A percentile compares a stretch with the other conserved stretches of the same genome.
Evolutionary conservation across 148 eudicot genomes (phyloP).

Genomic region (Cornus controversa): DNA sequence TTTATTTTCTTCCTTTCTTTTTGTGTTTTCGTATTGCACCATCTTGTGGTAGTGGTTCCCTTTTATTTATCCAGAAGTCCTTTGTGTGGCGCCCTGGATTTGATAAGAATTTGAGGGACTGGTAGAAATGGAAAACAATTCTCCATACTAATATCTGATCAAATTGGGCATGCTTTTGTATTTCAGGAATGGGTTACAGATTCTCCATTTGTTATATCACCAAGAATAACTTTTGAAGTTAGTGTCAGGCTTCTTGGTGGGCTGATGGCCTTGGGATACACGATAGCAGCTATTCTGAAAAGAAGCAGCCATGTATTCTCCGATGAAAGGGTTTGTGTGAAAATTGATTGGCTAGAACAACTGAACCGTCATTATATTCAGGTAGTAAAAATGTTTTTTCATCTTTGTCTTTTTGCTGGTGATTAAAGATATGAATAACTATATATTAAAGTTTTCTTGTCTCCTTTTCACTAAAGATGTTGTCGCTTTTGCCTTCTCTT

Average conservation of each 20-base stretch:
- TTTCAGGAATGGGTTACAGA: constrained; percentile 95
- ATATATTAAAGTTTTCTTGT: not conserved
- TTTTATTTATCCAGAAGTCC: not conserved
- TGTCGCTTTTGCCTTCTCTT: constrained; percentile 1
- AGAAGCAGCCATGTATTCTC: constrained; percentile 83
- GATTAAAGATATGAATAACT: too few species aligned
- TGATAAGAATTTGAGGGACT: not conserved
- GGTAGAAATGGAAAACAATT: not conserved
- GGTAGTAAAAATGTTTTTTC: constrained; percentile 39
- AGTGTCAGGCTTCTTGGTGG: constrained; percentile 98
- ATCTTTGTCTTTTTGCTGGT: not conserved
- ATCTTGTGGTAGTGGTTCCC: not conserved
- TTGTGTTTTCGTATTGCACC: not conserved
- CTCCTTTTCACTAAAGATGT: not conserved
- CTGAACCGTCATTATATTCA: constrained; percentile 80
- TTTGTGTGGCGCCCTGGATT: not conserved
- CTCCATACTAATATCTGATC: constrained; percentile 12
- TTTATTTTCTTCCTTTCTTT: not conserved
- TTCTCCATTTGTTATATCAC: constrained; percentile 92
- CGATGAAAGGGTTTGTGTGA: constrained; percentile 77
- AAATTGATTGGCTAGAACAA: constrained; percentile 91
- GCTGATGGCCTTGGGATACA: constrained; percentile 94
- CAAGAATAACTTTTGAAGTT: constrained; percentile 94
- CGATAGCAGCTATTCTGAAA: constrained; percentile 89
- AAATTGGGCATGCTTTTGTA: constrained; percentile 18